Evolutionary conservation across 1,284 basidiomycete genomes (phyloP).

Genomic region (Paramarasmius palmivorus): DNA sequence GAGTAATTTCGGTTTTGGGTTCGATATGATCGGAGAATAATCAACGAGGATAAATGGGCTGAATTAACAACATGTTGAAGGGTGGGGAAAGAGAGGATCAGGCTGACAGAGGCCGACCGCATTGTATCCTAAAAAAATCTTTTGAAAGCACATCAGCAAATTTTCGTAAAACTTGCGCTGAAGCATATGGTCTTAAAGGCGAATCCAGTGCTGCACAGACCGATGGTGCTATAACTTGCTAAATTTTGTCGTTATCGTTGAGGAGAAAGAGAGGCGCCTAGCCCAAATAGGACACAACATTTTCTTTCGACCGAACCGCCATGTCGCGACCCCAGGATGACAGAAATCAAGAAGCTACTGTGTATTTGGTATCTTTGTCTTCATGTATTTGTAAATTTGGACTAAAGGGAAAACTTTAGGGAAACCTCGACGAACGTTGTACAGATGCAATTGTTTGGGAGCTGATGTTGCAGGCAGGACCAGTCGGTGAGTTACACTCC

Average conservation of each 20-base stretch:
- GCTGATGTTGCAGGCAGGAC: slow-evolving; percentile 97
- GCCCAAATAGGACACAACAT: slow-evolving; percentile 13
- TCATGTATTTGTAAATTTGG: neutral
- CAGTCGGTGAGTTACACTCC: slow-evolving; percentile 72
- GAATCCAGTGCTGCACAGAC: no score
- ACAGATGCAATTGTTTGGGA: slow-evolving; percentile 97
- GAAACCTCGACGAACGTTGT: slow-evolving; percentile 95
- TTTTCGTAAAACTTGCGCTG: neutral
- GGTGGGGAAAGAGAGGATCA: slow-evolving; percentile 9
- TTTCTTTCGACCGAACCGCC: slow-evolving; percentile 12
- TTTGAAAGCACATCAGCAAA: neutral
- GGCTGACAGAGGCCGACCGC: neutral
- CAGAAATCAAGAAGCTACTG: slow-evolving; percentile 93
- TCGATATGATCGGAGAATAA: neutral
- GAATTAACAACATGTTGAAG: neutral
- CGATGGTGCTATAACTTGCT: no score
- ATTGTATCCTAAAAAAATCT: neutral
- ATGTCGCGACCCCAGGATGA: slow-evolving; percentile 90
- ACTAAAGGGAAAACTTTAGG: slow-evolving; percentile 48
- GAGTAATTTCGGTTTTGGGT: neutral
- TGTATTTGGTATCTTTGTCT: slow-evolving; percentile 72
- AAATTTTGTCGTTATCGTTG: slow-evolving; percentile 20
- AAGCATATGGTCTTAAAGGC: no score
- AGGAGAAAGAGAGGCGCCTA: slow-evolving; percentile 18
- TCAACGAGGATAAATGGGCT: neutral